Percentiles rank a stretch among this genome's conserved stretches.
Conservation (phyloP, 2,329 filamentous ascomycete genomes). For the Paecilomyces sp. region DNA sequence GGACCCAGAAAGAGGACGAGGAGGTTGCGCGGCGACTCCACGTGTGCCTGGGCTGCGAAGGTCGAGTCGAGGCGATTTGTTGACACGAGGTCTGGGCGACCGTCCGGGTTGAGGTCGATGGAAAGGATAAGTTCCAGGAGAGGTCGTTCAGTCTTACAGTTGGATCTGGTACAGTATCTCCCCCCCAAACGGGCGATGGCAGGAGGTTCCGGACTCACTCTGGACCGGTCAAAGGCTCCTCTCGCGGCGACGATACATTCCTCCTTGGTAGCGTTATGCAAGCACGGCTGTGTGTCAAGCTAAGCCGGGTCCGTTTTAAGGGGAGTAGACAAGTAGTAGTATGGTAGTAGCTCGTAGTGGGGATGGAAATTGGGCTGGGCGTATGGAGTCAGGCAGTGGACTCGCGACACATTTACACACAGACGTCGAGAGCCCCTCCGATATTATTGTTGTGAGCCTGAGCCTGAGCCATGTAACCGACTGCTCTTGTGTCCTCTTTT, state of each 20-base stretch:
- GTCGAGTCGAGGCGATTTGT: neutral
- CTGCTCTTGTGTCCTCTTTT: neutral
- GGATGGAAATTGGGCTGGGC: constrained; percentile 8
- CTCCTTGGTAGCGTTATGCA: constrained; percentile 12
- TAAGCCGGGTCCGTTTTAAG: constrained; percentile 15
- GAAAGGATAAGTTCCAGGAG: neutral
- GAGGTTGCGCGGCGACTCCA: neutral
- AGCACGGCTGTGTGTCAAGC: constrained; percentile 20
- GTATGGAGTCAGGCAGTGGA: neutral
- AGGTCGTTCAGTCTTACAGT: neutral
- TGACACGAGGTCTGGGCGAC: neutral
- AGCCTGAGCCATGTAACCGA: neutral
- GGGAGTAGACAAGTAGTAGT: constrained; percentile 8
- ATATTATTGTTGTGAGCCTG: neutral
- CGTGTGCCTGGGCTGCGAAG: neutral
- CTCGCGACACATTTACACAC: neutral
- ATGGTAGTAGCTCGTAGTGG: constrained; percentile 5
- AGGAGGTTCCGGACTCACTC: constrained; percentile 10
- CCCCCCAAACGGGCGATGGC: neutral
- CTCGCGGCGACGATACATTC: constrained; percentile 8
- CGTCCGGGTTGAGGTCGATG: neutral
- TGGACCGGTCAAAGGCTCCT: constrained; percentile 13
- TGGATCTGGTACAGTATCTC: neutral
- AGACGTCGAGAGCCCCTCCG: neutral
- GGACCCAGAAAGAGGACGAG: neutral